Evolutionary conservation across 148 eudicot species (phyloP), one percentile per base, ranked within the genome.

Genomic region (Fagopyrum tataricum): DNA sequence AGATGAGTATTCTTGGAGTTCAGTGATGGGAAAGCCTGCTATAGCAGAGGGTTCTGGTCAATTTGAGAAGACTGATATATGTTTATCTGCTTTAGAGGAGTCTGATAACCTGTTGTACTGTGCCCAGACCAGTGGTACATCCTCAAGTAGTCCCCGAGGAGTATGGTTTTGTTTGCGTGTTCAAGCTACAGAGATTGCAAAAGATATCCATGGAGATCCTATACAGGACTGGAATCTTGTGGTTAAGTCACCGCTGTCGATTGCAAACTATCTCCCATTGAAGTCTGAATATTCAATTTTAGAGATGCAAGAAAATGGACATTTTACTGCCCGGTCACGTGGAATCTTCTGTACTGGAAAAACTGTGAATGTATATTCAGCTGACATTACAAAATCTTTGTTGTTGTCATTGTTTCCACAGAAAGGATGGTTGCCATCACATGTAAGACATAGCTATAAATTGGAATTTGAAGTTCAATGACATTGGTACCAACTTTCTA

Each of bases 161-260:
- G 62, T 88, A 61, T 95, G 99, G 99, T 86, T 91, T 78, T 91
- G 87, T 78, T 78, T 90, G 83, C 86, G 81, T 78, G 78, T 87
- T 70, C 93, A 86, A 82, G 97, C 93, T 69, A 78, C 88, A 78
- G 97, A 95, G 83, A 87, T 95, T 77, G 90, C 92, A 4, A 95
- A 88, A 84, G 96, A 95, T 82, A 87, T 83, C 74, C 86, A 81
- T 74, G 86, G 90, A 75, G 85, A 91, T 79, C 88, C 99, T 48
- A 91, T 95, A 76, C 87, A 90, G 72, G 99, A 95, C 78, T 95
- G 99, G 99, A 90, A 77, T 73, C 80, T 95, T 71, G 91, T 87
- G 73, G 82, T 95, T 55, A 95, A 84, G 70, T 74, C 99, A 53
- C 99, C 99, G 5, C 67, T 95, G 26, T 88, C 90, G 18, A 80